Conservation (phyloP, 208 protist species). For the Trypanosoma grayi region DNA sequence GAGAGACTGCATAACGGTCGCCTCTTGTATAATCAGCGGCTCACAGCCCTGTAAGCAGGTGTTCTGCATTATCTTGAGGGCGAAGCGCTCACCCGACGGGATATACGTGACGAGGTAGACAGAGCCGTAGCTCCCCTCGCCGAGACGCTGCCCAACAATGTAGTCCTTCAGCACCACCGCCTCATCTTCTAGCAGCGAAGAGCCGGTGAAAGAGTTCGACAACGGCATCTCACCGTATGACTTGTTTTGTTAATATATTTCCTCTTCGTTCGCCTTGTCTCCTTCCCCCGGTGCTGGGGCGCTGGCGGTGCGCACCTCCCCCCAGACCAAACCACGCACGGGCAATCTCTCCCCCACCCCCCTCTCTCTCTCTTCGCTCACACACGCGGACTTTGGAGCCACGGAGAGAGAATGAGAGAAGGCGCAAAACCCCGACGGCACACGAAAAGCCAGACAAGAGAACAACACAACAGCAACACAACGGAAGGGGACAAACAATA, state of each 20-base stretch:
- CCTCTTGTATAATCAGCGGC: constrained; percentile 79
- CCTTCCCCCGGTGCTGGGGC: no score
- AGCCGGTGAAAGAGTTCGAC: constrained; percentile 62
- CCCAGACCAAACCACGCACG: background rate
- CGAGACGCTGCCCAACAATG: constrained; percentile 73
- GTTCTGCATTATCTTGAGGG: constrained; percentile 88
- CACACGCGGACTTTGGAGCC: no score
- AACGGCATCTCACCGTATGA: constrained; percentile 22
- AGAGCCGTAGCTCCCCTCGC: constrained; percentile 87
- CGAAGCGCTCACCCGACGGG: constrained; percentile 71
- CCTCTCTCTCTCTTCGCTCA: no score
- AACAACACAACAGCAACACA: background rate
- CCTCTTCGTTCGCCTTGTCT: no score
- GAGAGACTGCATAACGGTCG: constrained; percentile 83
- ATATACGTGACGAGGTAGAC: constrained; percentile 84
- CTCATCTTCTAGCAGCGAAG: constrained; percentile 64
- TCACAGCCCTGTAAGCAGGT: constrained; percentile 60
- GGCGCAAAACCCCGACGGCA: no score
- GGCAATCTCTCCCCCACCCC: no score
- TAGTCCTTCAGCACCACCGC: constrained; percentile 69
- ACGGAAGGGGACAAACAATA: background rate
- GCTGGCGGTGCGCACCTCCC: background rate
- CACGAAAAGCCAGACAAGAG: background rate
- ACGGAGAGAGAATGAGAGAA: no score
- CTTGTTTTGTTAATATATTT: no score